Percentiles rank a stretch among this genome's conserved stretches.
These are phyloP conservation scores for Alternaria ventricosa DNA, from an alignment of 2,329 filamentous ascomycete genomes.

Conservation along the genomic window DNA sequence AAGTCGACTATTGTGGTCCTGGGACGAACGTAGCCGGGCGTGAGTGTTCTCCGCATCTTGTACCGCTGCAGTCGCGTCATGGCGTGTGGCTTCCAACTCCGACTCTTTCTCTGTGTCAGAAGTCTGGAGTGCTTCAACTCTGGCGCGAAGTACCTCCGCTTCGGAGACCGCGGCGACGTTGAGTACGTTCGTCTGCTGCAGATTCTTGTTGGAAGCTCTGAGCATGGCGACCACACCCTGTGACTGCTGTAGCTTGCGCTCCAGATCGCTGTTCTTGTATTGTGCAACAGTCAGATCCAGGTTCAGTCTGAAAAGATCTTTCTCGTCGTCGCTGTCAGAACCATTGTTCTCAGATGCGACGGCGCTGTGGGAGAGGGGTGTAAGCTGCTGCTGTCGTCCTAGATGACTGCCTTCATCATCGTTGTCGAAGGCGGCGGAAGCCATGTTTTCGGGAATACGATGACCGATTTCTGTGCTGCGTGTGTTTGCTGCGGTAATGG, in stretches of 20 bases:
- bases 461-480: too few species aligned
- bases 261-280: not conserved
- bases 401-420: not conserved
- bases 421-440: not conserved
- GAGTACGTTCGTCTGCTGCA: not conserved
- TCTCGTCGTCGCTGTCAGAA: not conserved
- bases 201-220: not conserved
- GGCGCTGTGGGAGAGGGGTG: not conserved
- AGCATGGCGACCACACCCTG: not conserved
- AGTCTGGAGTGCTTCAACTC: not conserved
- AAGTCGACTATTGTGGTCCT: too few species aligned
- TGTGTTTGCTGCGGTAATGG: not conserved
- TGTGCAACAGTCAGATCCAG: not conserved
- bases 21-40: too few species aligned
- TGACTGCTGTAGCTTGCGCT: not conserved
- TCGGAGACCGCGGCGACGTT: not conserved
- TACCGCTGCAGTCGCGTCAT: too few species aligned
- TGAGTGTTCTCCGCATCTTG: too few species aligned
- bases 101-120: too few species aligned
- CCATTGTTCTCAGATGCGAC: not conserved
- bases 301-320: not conserved
- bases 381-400: not conserved
- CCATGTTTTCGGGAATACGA: not conserved
- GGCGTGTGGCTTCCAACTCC: too few species aligned
- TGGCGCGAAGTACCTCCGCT: not conserved